Evolutionary conservation across 306 rosid species (phyloP).

Genomic region (Inga laurina): DNA sequence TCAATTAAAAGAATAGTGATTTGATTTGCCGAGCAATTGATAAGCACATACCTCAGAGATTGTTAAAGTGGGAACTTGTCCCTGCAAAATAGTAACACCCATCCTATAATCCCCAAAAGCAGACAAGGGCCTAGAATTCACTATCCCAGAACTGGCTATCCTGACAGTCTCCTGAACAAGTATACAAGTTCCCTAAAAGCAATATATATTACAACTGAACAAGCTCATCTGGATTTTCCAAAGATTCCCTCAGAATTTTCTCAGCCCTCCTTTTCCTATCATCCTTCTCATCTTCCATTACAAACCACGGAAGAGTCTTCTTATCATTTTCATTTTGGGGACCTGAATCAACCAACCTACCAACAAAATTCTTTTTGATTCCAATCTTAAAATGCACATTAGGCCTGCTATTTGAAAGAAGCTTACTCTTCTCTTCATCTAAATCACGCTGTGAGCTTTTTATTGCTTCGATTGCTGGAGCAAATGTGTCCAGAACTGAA

Average conservation of each 20-base stretch:
- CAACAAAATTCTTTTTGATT: conserved; percentile 51
- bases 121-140: conserved; percentile 52
- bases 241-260: conserved; percentile 77
- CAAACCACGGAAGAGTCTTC: conserved; percentile 52
- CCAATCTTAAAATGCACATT: conserved; percentile 77
- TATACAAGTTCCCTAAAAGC: conserved; percentile 61
- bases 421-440: conserved; percentile 45
- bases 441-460: conserved; percentile 43
- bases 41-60: conserved; percentile 74
- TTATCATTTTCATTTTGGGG: conserved; percentile 46
- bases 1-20: conserved; percentile 58
- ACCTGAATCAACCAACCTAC: conserved; percentile 45
- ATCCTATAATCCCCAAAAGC: conserved; percentile 54
- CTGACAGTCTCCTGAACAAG: conserved; percentile 67
- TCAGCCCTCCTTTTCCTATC: conserved; percentile 79
- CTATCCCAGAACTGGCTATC: conserved; percentile 60
- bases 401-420: conserved; percentile 50
- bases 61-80: conserved; percentile 52
- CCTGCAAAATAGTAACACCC: conserved; percentile 56
- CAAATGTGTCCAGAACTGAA: conserved; percentile 69
- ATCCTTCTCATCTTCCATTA: conserved; percentile 62
- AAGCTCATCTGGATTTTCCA: conserved; percentile 68
- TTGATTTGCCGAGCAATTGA: conserved; percentile 48
- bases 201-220: conserved; percentile 74
- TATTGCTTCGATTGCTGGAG: conserved; percentile 82